Evolutionary conservation across 2,329 filamentous ascomycete species (phyloP).

Genomic region (Pseudopithomyces maydicus): DNA sequence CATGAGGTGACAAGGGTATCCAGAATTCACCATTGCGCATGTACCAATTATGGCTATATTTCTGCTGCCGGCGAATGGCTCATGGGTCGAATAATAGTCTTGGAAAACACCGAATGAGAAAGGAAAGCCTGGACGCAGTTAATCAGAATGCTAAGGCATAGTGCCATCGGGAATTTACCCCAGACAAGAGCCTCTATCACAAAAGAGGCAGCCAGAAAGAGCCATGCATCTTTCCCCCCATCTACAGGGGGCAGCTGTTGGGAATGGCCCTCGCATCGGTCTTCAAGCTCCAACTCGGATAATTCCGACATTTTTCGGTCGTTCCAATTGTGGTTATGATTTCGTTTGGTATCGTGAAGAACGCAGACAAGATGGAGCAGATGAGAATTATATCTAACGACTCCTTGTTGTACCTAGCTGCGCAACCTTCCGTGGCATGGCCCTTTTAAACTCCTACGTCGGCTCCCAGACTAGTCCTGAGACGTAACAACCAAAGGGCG

Average conservation of each 20-base stretch:
- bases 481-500: background rate
- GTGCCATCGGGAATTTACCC: constrained; percentile 30
- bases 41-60: constrained; percentile 69
- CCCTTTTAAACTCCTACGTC: background rate
- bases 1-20: background rate
- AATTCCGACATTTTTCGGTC: background rate
- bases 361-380: background rate
- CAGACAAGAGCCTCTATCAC: constrained; percentile 59
- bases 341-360: background rate
- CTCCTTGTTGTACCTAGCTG: no score
- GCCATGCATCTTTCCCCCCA: constrained; percentile 25
- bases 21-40: constrained; percentile 57
- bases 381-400: no score
- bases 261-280: background rate
- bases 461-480: background rate
- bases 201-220: constrained; percentile 44
- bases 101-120: constrained; percentile 74
- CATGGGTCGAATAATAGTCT: constrained; percentile 67
- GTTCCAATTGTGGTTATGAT: background rate
- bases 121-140: constrained; percentile 61
- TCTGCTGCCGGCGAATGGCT: constrained; percentile 59
- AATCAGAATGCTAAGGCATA: constrained; percentile 9
- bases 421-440: background rate
- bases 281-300: constrained; percentile 3
- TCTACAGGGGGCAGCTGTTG: constrained; percentile 20